These are phyloP conservation scores for Boletellus ananiceps DNA, from an alignment of 768 basidiomycete genomes.

Conservation along the genomic window DNA sequence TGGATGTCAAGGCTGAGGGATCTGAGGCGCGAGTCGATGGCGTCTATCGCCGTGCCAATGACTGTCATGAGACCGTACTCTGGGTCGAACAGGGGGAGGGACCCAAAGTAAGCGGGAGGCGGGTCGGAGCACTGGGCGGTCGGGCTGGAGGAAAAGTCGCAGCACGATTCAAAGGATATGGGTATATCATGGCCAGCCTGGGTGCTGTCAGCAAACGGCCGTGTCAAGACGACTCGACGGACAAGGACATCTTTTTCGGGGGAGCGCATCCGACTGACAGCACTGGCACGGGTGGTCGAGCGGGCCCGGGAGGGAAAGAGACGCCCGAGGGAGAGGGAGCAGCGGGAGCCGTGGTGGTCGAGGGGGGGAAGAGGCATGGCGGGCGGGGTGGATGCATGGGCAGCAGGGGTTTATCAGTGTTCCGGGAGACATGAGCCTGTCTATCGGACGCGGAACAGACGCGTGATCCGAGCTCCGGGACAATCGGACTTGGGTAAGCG, in stretches of 20 bases:
- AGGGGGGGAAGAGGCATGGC: conserved; percentile 23
- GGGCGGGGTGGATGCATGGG: conserved; percentile 13
- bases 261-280: neutral
- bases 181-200: conserved; percentile 18
- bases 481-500: conserved; percentile 27
- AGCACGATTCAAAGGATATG: conserved; percentile 38
- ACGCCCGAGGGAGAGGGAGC: conserved; percentile 22
- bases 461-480: conserved; percentile 29
- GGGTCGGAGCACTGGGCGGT: conserved; percentile 23
- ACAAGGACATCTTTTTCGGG: conserved; percentile 5
- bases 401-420: conserved; percentile 30
- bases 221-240: neutral
- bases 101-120: conserved; percentile 41
- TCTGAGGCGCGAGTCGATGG: conserved; percentile 50
- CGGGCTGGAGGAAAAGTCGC: conserved; percentile 38
- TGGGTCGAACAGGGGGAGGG: conserved; percentile 11
- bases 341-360: conserved; percentile 19
- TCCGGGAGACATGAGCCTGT: conserved; percentile 11
- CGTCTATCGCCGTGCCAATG: conserved; percentile 51
- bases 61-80: conserved; percentile 42
- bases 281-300: neutral
- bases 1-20: conserved; percentile 68
- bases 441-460: conserved; percentile 14
- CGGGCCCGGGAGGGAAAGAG: conserved; percentile 11
- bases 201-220: conserved; percentile 1